Conservation (phyloP, 2,329 filamentous ascomycete species). For the Ceratocystiopsis sp. region DNA sequence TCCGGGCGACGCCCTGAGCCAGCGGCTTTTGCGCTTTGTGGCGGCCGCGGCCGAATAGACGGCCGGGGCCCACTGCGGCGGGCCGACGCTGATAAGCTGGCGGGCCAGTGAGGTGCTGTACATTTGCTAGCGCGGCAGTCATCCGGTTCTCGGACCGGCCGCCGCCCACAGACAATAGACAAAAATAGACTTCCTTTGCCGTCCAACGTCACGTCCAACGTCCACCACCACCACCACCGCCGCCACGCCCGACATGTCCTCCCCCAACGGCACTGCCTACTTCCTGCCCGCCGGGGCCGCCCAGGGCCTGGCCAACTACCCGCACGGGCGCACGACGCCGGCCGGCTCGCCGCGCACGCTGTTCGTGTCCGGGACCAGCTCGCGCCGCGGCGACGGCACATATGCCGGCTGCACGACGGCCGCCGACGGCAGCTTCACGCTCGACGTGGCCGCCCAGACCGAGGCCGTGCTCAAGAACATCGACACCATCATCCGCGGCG, state of each 20-base stretch:
- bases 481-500: slow-evolving; percentile 19
- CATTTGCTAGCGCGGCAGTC: too few species aligned
- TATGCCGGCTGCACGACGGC: slow-evolving; percentile 18
- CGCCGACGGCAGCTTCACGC: slow-evolving; percentile 15
- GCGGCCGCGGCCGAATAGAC: too few species aligned
- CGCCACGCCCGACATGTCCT: not conserved
- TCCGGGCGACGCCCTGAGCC: not conserved
- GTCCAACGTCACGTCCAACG: too few species aligned
- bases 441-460: slow-evolving; percentile 20
- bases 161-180: too few species aligned
- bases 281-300: not conserved
- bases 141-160: too few species aligned
- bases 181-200: too few species aligned
- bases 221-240: too few species aligned
- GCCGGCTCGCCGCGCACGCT: slow-evolving; percentile 15
- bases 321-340: slow-evolving; percentile 18
- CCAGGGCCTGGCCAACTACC: slow-evolving; percentile 14
- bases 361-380: slow-evolving; percentile 21
- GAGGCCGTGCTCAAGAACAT: slow-evolving; percentile 20
- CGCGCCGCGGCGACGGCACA: slow-evolving; percentile 16
- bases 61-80: too few species aligned
- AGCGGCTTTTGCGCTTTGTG: not conserved
- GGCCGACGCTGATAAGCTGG: too few species aligned
- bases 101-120: too few species aligned
- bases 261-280: not conserved